These are phyloP conservation scores for Tricholoma bakamatsutake DNA, from an alignment of 768 basidiomycete genomes.

Conservation along the genomic window DNA sequence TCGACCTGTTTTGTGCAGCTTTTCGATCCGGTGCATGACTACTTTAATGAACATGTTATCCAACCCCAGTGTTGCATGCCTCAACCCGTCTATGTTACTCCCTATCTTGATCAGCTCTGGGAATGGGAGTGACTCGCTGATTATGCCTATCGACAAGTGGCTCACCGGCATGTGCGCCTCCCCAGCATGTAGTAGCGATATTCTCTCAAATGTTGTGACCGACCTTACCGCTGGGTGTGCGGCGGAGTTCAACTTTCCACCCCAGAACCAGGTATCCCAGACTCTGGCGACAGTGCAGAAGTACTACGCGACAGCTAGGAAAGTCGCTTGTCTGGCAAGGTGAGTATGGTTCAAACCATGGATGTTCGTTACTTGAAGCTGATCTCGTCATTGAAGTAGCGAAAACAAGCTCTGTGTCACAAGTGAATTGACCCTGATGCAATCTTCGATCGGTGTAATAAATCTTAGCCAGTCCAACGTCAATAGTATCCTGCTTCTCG, in stretches of 20 bases:
- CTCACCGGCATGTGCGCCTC: constrained; percentile 42
- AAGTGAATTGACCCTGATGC: constrained; percentile 41
- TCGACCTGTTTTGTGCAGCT: constrained; percentile 1
- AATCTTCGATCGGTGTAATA: constrained; percentile 31
- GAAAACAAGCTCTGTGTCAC: constrained; percentile 43
- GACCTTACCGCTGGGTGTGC: constrained; percentile 45
- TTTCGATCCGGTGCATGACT: constrained; percentile 17
- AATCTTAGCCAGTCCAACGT: constrained; percentile 20
- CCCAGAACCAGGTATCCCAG: constrained; percentile 9
- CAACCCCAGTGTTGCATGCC: constrained; percentile 24
- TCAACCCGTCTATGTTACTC: constrained; percentile 32
- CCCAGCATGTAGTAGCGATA: constrained; percentile 43
- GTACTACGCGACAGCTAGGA: constrained; percentile 42
- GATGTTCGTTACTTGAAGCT: not conserved
- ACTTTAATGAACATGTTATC: constrained; percentile 13
- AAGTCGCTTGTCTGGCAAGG: constrained; percentile 53
- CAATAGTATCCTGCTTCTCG: constrained; percentile 9
- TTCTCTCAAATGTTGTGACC: constrained; percentile 37
- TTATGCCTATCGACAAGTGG: constrained; percentile 43
- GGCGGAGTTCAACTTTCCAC: constrained; percentile 23
- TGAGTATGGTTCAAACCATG: constrained; percentile 23
- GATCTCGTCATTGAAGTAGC: constrained; percentile 7
- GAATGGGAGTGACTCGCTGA: constrained; percentile 26
- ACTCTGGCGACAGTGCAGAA: constrained; percentile 28
- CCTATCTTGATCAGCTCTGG: constrained; percentile 19